Evolutionary conservation across 2,329 filamentous ascomycete species (phyloP), one percentile per base, ranked within the genome.

Genomic region (Hymenoscyphus albidus): DNA sequence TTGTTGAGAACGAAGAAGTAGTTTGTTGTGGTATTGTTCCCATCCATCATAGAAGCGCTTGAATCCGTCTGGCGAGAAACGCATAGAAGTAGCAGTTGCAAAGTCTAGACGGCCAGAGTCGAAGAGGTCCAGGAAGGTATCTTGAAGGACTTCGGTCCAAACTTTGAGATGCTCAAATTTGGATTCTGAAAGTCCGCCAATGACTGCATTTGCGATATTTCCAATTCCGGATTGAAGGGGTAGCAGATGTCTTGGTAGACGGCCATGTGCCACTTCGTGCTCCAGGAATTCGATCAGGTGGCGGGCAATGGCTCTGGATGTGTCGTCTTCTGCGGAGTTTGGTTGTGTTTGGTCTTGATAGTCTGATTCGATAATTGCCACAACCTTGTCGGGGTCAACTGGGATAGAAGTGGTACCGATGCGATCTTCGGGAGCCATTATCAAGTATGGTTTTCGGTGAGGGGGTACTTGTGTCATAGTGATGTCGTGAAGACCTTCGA

Each of bases 51-150:
- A 96, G 83, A 96, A 96, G 71, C 92, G 89, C 79, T 92, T 86
- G 83, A 96, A 96, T 55, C 92, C 93, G 4, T 94, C 91, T 5
- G 92, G 93, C 0, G 91, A 94, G 84, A 96, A 96, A 71, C 92
- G 91, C 74, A 96, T 92, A 2, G 90, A 93, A 6, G 92, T 96
- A 48, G 92, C 92, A 0, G 92, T 96, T 56, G 92, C 93, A 73
- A 95, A 96, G 79, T 96, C 91, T 22, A 96, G 84, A 74, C 91
- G 88, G 32, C 92, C 92, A 65, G 86, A 90, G 81, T 96, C 93
- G 78, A 96, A 96, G 62, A 96, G 89, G 76, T 96, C 93, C 31
- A 96, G 85, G 86, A 96, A 96, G 27, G 90, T 93, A 76, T 96
- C 92, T 80, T 96, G 92, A 64, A 96, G 87, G 58, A 96, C 70